phyloP scores from a whole-genome alignment of 768 basidiomycete genomes.

The Flagelloscypha sp. region DNA sequence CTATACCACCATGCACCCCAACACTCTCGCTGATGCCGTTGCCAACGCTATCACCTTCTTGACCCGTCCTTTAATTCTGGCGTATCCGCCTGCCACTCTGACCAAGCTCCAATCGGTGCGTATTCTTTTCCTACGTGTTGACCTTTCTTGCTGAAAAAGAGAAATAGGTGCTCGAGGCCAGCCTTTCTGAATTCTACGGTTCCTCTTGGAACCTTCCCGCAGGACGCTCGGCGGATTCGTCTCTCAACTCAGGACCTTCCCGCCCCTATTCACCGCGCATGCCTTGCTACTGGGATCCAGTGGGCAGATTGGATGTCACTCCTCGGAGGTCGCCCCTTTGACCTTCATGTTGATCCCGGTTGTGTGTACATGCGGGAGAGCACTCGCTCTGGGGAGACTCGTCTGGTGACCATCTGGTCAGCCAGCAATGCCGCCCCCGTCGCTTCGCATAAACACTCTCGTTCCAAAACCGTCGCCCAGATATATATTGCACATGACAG shows the following conservation, averaged over 20 bases:
- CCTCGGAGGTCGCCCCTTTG: conserved; percentile 64
- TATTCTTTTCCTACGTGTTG: too few relatives aligned
- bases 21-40: conserved; percentile 57
- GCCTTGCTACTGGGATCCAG: conserved; percentile 58
- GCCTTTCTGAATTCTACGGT: conserved; percentile 62
- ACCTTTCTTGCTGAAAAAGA: too few relatives aligned
- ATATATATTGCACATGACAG: conserved; percentile 64
- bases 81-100: conserved; percentile 54
- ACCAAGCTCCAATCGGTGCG: conserved; percentile 62
- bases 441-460: conserved; percentile 14
- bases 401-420: conserved; percentile 65
- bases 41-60: conserved; percentile 69
- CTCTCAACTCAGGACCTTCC: conserved; percentile 67
- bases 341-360: conserved; percentile 76
- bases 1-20: conserved; percentile 14
- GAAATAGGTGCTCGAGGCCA: conserved; percentile 66
- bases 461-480: conserved; percentile 61
- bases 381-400: too few relatives aligned
- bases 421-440: conserved; percentile 14
- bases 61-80: conserved; percentile 51
- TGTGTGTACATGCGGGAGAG: conserved; percentile 62
- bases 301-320: conserved; percentile 76
- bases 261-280: conserved; percentile 66
- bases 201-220: conserved; percentile 54
- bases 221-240: conserved; percentile 64